Conservation (phyloP, 306 rosid species). For the Rosa chinensis region DNA sequence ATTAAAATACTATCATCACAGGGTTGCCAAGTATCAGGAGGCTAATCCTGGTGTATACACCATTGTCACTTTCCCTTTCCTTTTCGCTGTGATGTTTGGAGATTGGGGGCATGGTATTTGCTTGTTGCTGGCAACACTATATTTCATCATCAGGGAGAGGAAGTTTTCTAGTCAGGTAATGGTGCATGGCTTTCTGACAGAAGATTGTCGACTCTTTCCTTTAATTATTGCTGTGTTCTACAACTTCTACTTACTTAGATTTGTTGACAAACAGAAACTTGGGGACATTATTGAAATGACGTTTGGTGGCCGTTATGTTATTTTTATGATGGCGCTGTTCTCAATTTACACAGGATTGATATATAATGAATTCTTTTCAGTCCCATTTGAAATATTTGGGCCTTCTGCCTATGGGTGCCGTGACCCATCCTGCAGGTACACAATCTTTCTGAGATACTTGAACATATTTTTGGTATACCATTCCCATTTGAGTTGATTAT, state of each 20-base stretch:
- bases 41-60: constrained; percentile 78
- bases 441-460: constrained; percentile 16
- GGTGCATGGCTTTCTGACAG: constrained; percentile 20
- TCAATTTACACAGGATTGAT: constrained; percentile 84
- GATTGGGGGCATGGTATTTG: constrained; percentile 93
- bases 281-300: constrained; percentile 85
- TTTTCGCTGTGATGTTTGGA: constrained; percentile 88
- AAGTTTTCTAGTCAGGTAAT: constrained; percentile 59
- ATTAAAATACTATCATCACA: constrained; percentile 25
- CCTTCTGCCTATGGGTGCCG: constrained; percentile 73
- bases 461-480: not conserved
- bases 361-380: constrained; percentile 79
- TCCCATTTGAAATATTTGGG: constrained; percentile 74
- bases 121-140: constrained; percentile 66
- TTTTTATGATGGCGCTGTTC: constrained; percentile 78
- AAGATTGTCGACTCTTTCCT: constrained; percentile 16
- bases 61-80: constrained; percentile 74
- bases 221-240: constrained; percentile 13
- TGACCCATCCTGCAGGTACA: constrained; percentile 68
- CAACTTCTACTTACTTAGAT: constrained; percentile 36
- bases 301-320: constrained; percentile 74
- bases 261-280: constrained; percentile 63
- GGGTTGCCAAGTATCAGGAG: constrained; percentile 80
- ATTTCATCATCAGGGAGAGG: constrained; percentile 64
- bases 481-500: constrained; percentile 11